Percentiles rank a stretch among this genome's conserved stretches.
Conservation (phyloP, 129 eudicot species). For the Centrapalus pauciflorus region DNA sequence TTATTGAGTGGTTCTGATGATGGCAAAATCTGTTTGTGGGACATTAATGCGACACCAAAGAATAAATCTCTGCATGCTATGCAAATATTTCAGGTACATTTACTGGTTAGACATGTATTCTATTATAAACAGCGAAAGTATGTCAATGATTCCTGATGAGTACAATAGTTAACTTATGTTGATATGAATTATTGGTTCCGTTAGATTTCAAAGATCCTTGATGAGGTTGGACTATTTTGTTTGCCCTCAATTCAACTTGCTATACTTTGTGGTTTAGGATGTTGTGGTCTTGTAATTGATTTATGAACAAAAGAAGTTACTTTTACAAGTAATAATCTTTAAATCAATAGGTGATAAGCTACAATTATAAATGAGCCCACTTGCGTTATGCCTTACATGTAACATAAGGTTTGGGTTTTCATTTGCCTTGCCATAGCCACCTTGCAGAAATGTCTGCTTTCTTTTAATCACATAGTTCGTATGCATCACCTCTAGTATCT, state of each 20-base stretch:
- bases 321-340: neutral
- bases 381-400: no score
- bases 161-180: neutral
- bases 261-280: neutral
- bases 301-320: neutral
- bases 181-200: neutral
- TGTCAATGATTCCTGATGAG: neutral
- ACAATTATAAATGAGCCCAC: neutral
- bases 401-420: no score
- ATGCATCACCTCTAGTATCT: no score
- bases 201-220: no score
- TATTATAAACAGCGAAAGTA: neutral
- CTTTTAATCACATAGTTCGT: no score
- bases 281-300: neutral
- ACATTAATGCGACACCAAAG: slow-evolving; percentile 55
- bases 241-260: neutral
- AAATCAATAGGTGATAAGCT: neutral
- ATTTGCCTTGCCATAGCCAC: no score
- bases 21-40: slow-evolving; percentile 87
- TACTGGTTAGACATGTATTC: neutral
- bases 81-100: slow-evolving; percentile 67
- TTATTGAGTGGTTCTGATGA: slow-evolving; percentile 80
- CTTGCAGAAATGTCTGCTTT: no score
- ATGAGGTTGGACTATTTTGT: no score
- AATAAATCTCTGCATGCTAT: slow-evolving; percentile 56